These are phyloP conservation scores for Plasmodium knowlesi DNA, from an alignment of 169 alveolate species.

Conservation along the genomic window DNA sequence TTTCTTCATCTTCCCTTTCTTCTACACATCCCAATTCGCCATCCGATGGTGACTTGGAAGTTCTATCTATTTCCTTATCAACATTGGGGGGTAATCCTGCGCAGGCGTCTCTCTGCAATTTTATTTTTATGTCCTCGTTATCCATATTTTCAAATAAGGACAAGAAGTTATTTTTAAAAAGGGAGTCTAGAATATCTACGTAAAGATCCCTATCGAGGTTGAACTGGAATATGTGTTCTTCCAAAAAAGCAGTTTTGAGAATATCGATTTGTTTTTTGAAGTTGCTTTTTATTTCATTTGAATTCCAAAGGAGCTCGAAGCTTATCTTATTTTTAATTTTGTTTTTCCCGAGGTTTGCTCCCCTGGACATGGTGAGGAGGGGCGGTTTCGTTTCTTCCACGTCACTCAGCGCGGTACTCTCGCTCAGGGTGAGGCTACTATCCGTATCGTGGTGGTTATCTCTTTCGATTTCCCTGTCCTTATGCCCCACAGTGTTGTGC, in stretches of 20 bases:
- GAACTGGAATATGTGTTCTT: conserved; percentile 55
- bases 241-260: conserved; percentile 74
- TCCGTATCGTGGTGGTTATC: neutral
- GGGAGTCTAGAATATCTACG: conserved; percentile 64
- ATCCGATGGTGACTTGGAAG: neutral
- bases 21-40: neutral
- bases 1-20: neutral
- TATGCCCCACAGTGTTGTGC: neutral
- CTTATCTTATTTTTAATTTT: conserved; percentile 74
- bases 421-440: conserved; percentile 18
- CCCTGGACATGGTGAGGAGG: neutral
- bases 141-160: conserved; percentile 24
- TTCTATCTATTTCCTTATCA: neutral
- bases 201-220: conserved; percentile 57
- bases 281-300: conserved; percentile 47
- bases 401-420: conserved; percentile 4
- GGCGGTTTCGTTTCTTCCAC: conserved; percentile 26
- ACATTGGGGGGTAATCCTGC: neutral
- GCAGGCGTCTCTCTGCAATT: neutral
- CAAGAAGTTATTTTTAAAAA: conserved; percentile 44
- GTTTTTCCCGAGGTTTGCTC: neutral
- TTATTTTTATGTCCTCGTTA: neutral
- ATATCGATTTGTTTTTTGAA: conserved; percentile 54
- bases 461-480: neutral
- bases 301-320: conserved; percentile 71